Evolutionary conservation across 495 filamentous ascomycete genomes (phyloP).

Genomic region (Penicillium bialowiezense): DNA sequence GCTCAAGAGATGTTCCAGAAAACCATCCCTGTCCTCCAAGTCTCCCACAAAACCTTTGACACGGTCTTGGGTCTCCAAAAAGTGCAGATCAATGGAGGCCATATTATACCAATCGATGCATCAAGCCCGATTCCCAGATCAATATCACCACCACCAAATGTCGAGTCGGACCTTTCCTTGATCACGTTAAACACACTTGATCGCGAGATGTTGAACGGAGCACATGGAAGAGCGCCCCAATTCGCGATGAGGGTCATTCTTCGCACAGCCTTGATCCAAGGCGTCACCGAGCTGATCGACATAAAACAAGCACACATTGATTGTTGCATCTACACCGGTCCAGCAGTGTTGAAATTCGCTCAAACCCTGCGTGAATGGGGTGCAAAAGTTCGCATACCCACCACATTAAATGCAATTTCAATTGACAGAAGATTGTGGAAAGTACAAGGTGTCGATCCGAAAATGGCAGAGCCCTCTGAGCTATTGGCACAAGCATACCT

Average conservation of each 20-base stretch:
- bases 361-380: slow-evolving; percentile 18
- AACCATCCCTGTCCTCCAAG: slow-evolving; percentile 24
- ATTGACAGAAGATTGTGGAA: slow-evolving; percentile 27
- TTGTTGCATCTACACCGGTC: slow-evolving; percentile 33
- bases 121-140: not conserved
- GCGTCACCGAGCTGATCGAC: slow-evolving; percentile 17
- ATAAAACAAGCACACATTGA: slow-evolving; percentile 31
- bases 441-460: slow-evolving; percentile 19
- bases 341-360: slow-evolving; percentile 23
- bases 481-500: slow-evolving; percentile 23
- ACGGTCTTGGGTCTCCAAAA: not conserved
- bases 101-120: not conserved
- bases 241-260: slow-evolving; percentile 26
- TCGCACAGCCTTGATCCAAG: slow-evolving; percentile 17
- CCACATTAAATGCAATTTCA: slow-evolving; percentile 33
- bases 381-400: slow-evolving; percentile 23
- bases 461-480: slow-evolving; percentile 12
- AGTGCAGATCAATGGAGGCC: slow-evolving; percentile 1
- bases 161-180: not conserved
- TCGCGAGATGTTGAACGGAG: slow-evolving; percentile 17
- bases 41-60: slow-evolving; percentile 11
- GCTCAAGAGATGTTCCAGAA: slow-evolving; percentile 24
- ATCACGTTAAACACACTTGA: slow-evolving; percentile 10
- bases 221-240: slow-evolving; percentile 19
- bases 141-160: not conserved